These are phyloP conservation scores for Colletotrichum sp. DNA, from an alignment of 2,329 filamentous ascomycete species.

Conservation along the genomic window DNA sequence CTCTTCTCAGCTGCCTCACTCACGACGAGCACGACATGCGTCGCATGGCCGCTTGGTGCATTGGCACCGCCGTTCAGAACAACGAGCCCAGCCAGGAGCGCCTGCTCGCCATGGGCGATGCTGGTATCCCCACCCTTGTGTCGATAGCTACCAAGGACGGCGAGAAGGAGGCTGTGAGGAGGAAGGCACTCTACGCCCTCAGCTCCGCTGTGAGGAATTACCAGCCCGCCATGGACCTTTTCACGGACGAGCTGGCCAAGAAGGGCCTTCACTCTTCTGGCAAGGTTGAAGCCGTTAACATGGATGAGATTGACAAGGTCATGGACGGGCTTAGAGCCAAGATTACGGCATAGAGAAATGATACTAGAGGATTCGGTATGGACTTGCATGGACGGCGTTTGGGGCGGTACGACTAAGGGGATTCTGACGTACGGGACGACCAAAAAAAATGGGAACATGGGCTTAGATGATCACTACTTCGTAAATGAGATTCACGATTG, in stretches of 20 bases:
- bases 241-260: slow-evolving; percentile 66
- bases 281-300: slow-evolving; percentile 81
- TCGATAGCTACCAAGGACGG: slow-evolving; percentile 66
- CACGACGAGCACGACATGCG: slow-evolving; percentile 75
- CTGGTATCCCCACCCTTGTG: slow-evolving; percentile 72
- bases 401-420: slow-evolving; percentile 7
- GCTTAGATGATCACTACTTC: neutral
- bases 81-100: slow-evolving; percentile 86
- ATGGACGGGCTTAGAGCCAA: slow-evolving; percentile 67
- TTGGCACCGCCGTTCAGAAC: slow-evolving; percentile 95
- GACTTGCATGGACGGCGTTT: slow-evolving; percentile 44
- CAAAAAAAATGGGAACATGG: neutral
- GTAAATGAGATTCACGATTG: neutral
- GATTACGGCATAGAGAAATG: slow-evolving; percentile 26
- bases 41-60: slow-evolving; percentile 90
- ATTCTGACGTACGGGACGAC: slow-evolving; percentile 5
- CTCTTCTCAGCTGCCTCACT: slow-evolving; percentile 73
- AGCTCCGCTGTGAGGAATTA: slow-evolving; percentile 89
- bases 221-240: slow-evolving; percentile 78
- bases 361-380: neutral
- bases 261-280: slow-evolving; percentile 58
- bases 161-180: slow-evolving; percentile 68
- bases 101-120: slow-evolving; percentile 58
- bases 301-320: slow-evolving; percentile 82
- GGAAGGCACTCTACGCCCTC: slow-evolving; percentile 89